Conservation (phyloP, 2,329 filamentous ascomycete species). For the Aspergillus bombycis region DNA sequence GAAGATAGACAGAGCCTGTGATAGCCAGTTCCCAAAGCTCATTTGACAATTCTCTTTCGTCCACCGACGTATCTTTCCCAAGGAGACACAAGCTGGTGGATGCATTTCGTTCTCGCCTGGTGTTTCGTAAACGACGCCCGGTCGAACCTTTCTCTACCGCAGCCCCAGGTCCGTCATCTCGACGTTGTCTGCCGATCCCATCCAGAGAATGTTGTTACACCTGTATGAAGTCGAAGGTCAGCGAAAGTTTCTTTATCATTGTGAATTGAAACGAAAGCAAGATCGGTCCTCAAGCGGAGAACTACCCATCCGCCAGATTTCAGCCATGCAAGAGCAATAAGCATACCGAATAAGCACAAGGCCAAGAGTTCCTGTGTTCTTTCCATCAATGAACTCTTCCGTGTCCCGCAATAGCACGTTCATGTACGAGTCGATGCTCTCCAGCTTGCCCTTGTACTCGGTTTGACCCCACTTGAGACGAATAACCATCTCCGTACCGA, state of each 20-base stretch:
- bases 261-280: neutral
- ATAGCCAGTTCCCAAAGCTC: constrained; percentile 14
- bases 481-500: constrained; percentile 88
- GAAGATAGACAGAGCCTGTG: constrained; percentile 17
- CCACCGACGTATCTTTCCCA: constrained; percentile 13
- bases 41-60: constrained; percentile 3
- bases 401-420: constrained; percentile 91
- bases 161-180: constrained; percentile 50
- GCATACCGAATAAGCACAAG: constrained; percentile 87
- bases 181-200: constrained; percentile 61
- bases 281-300: neutral
- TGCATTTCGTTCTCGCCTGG: constrained; percentile 15
- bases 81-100: constrained; percentile 19
- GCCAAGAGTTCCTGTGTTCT: constrained; percentile 81
- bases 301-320: neutral
- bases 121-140: constrained; percentile 13
- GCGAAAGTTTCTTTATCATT: neutral
- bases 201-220: constrained; percentile 98
- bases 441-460: constrained; percentile 92
- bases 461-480: constrained; percentile 98
- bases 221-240: constrained; percentile 46
- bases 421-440: constrained; percentile 98
- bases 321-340: neutral
- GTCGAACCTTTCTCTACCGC: constrained; percentile 31
- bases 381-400: constrained; percentile 88